These are phyloP conservation scores for Botryotinia narcissicola DNA, from an alignment of 2,329 filamentous ascomycete species.

Conservation along the genomic window DNA sequence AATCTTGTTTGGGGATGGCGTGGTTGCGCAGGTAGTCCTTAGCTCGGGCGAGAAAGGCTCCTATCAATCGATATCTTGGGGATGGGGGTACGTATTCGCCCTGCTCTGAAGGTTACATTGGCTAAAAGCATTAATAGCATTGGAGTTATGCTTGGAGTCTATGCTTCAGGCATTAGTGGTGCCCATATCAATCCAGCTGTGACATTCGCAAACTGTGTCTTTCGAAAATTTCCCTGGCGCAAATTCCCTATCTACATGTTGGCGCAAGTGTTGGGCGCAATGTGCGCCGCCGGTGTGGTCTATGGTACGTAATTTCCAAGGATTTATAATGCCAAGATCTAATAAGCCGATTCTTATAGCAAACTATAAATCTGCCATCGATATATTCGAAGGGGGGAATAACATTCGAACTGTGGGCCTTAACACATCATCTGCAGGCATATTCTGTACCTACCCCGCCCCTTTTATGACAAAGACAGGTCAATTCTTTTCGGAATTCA, in stretches of 20 bases:
- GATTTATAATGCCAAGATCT: neutral
- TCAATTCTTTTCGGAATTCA: slow-evolving; percentile 71
- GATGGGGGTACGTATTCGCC: slow-evolving; percentile 32
- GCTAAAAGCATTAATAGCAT: slow-evolving; percentile 44
- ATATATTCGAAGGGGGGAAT: slow-evolving; percentile 61
- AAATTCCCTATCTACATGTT: slow-evolving; percentile 65
- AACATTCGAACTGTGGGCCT: slow-evolving; percentile 59
- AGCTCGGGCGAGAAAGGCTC: slow-evolving; percentile 28
- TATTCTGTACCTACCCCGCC: slow-evolving; percentile 70
- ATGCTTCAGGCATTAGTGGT: slow-evolving; percentile 61
- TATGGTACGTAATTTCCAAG: slow-evolving; percentile 26
- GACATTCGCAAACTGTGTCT: slow-evolving; percentile 60
- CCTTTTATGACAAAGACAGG: slow-evolving; percentile 63
- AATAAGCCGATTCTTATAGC: slow-evolving; percentile 35
- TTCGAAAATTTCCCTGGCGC: slow-evolving; percentile 65
- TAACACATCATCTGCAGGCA: slow-evolving; percentile 54
- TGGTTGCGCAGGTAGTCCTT: slow-evolving; percentile 67
- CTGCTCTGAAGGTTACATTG: neutral
- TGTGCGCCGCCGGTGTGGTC: slow-evolving; percentile 55
- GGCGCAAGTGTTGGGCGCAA: slow-evolving; percentile 66
- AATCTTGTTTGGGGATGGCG: slow-evolving; percentile 63
- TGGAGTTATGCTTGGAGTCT: slow-evolving; percentile 70
- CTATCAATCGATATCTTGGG: slow-evolving; percentile 37
- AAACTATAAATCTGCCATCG: slow-evolving; percentile 65
- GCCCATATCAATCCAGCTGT: slow-evolving; percentile 70